Conservation (phyloP, 2,329 filamentous ascomycete genomes). For the Clarireedia paspali region DNA sequence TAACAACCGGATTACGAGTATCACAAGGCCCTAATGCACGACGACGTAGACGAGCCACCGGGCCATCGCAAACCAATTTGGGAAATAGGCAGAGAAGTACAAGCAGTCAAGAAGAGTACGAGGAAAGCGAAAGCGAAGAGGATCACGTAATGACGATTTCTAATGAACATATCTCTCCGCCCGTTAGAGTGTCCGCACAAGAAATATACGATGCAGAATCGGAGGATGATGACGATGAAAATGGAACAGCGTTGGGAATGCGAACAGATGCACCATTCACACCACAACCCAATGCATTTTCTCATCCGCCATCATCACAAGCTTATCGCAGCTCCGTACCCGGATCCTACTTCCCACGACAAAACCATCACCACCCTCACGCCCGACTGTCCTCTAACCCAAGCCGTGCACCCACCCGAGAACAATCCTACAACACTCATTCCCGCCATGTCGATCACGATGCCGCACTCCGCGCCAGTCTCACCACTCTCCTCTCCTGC, state of each 20-base stretch:
- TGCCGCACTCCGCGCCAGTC: constrained; percentile 79
- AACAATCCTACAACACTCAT: constrained; percentile 25
- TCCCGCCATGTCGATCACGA: constrained; percentile 79
- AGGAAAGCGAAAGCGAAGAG: constrained; percentile 86
- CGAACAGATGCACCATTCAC: constrained; percentile 48
- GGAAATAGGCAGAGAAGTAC: constrained; percentile 37
- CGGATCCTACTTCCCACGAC: constrained; percentile 20
- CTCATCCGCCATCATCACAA: constrained; percentile 60
- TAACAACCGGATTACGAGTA: constrained; percentile 79
- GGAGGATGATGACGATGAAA: constrained; percentile 60
- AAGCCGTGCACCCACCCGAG: constrained; percentile 29
- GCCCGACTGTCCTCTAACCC: constrained; percentile 28
- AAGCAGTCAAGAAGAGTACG: constrained; percentile 90
- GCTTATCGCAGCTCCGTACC: constrained; percentile 31
- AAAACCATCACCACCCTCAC: constrained; percentile 23
- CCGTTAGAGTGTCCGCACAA: constrained; percentile 14
- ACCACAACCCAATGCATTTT: constrained; percentile 88
- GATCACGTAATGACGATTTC: constrained; percentile 59
- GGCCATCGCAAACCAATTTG: constrained; percentile 22
- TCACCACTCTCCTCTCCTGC: constrained; percentile 91
- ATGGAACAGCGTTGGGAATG: constrained; percentile 65
- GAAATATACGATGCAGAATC: constrained; percentile 19
- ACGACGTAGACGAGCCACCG: constrained; percentile 42
- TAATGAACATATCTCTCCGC: constrained; percentile 40
- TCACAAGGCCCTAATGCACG: constrained; percentile 55